phyloP scores from a whole-genome alignment of 2,329 filamentous ascomycete genomes.

The Pseudocercospora eumusae region DNA sequence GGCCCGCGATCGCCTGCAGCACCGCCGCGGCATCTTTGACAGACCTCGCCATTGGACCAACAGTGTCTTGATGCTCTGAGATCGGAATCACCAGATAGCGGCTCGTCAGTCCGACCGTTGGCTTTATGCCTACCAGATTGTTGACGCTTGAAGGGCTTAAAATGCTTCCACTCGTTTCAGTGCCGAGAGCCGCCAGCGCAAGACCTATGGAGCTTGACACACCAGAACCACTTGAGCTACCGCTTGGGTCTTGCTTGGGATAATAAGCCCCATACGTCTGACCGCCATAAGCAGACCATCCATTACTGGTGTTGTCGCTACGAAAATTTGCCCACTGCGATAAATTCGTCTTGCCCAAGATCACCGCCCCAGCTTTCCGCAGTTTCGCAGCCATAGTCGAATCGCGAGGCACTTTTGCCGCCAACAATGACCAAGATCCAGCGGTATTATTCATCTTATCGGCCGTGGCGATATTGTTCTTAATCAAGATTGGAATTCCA shows the following conservation, averaged over 20 bases:
- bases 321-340: slow-evolving; percentile 67
- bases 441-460: slow-evolving; percentile 66
- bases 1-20: slow-evolving; percentile 60
- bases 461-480: slow-evolving; percentile 65
- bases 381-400: slow-evolving; percentile 62
- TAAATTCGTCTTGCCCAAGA: slow-evolving; percentile 64
- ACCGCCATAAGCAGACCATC: slow-evolving; percentile 66
- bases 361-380: slow-evolving; percentile 60
- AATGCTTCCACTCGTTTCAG: slow-evolving; percentile 50
- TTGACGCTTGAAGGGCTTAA: slow-evolving; percentile 57
- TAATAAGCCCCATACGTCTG: slow-evolving; percentile 64
- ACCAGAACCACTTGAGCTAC: slow-evolving; percentile 63
- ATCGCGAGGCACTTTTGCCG: slow-evolving; percentile 59
- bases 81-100: slow-evolving; percentile 64
- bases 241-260: slow-evolving; percentile 61
- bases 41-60: slow-evolving; percentile 60
- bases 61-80: slow-evolving; percentile 57
- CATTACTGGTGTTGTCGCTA: slow-evolving; percentile 58
- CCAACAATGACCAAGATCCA: slow-evolving; percentile 64
- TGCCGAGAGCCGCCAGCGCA: slow-evolving; percentile 55
- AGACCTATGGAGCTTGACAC: slow-evolving; percentile 53
- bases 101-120: slow-evolving; percentile 65
- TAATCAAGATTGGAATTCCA: slow-evolving; percentile 65
- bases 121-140: slow-evolving; percentile 68
- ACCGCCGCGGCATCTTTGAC: slow-evolving; percentile 61